These are phyloP conservation scores for Selenicereus undatus DNA, from an alignment of 148 eudicot species.

Conservation along the genomic window DNA sequence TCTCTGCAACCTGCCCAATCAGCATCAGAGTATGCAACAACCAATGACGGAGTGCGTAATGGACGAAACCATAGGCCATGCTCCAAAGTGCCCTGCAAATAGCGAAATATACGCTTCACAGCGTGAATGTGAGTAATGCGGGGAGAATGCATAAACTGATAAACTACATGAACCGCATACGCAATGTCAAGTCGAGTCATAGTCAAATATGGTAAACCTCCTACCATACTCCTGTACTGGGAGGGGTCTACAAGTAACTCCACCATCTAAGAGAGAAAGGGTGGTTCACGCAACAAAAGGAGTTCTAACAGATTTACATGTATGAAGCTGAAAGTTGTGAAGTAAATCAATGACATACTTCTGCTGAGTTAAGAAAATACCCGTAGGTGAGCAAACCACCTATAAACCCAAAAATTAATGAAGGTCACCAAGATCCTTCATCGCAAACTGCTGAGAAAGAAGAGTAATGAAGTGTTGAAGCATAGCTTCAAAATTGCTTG, in stretches of 20 bases:
- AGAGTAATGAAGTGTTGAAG: too few species aligned
- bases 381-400: background rate
- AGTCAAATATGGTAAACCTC: too few species aligned
- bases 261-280: background rate
- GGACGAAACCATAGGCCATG: too few species aligned
- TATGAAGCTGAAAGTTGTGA: background rate
- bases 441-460: background rate
- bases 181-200: background rate
- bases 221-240: background rate
- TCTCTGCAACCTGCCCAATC: too few species aligned
- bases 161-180: background rate
- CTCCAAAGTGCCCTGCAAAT: too few species aligned
- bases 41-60: too few species aligned
- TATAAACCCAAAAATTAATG: background rate
- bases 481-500: too few species aligned
- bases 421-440: background rate
- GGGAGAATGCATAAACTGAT: background rate
- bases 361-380: background rate
- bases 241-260: background rate
- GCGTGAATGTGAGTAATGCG: background rate
- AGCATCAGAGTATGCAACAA: too few species aligned
- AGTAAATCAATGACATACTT: background rate
- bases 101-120: too few species aligned
- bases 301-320: background rate
- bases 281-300: background rate